Evolutionary conservation across 2,329 filamentous ascomycete genomes (phyloP).

Genomic region (Colletotrichum limetticola): DNA sequence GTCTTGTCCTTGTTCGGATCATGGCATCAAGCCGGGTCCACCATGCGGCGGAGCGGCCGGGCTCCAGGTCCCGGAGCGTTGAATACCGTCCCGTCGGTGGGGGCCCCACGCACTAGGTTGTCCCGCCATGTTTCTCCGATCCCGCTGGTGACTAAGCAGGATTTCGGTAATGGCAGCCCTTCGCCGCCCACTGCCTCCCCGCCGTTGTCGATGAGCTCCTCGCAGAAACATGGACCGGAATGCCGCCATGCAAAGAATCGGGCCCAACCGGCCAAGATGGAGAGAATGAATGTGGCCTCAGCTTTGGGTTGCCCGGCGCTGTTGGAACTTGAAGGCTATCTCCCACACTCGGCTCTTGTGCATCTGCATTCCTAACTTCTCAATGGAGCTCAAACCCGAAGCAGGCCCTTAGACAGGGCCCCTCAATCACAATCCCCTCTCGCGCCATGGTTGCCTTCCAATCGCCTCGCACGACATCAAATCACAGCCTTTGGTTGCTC

Average conservation of each 20-base stretch:
- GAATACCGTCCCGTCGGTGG: not conserved
- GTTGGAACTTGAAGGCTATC: not conserved
- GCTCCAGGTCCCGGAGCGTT: not conserved
- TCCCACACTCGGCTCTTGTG: not conserved
- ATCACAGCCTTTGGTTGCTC: not conserved
- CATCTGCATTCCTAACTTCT: not conserved
- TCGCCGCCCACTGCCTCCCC: too few species aligned
- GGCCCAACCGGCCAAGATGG: not conserved
- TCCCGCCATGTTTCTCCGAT: not conserved
- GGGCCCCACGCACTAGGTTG: not conserved
- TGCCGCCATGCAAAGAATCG: not conserved
- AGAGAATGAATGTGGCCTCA: not conserved
- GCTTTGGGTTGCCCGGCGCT: not conserved
- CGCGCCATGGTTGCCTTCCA: not conserved
- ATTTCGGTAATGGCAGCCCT: too few species aligned
- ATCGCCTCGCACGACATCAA: not conserved
- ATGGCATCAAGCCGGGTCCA: not conserved
- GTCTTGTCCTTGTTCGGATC: not conserved
- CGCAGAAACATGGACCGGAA: slow-evolving; percentile 4
- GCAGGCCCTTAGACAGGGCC: not conserved
- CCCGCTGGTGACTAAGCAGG: not conserved
- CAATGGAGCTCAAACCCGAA: not conserved
- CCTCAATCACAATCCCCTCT: not conserved
- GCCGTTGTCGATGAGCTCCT: not conserved
- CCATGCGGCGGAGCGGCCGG: slow-evolving; percentile 11